Base-by-base conservation (phyloP, 73 alveolate species). In the Stentor coeruleus region DNA sequence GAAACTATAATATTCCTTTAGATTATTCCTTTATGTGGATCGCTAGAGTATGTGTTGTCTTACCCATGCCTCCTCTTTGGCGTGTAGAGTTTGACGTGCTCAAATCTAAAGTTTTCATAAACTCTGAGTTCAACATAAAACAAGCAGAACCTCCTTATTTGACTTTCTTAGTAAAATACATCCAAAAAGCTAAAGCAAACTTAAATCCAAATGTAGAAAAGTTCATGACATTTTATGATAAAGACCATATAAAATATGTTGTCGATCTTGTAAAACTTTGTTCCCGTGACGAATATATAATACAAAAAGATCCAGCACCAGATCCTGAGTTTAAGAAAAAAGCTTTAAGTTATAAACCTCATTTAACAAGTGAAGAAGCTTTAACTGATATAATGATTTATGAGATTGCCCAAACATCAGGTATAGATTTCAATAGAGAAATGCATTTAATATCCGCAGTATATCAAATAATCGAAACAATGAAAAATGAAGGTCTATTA, bases 11-110 rank as follows among this genome's bases (percentile, higher is more conserved):
- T 6, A 37, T 75, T 36, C n/a, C 31, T 0, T 35, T 15, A 20
- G 83, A 75, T 14, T 38, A 14, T 33, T 33, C n/a, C 15, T 75
- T 75, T 20, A 14, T 75, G 6, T 75, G 83, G 58, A 40, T 75
- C 38, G 83, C 72, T 0, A 75, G 83, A 38, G 72, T 38, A 2
- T 75, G 40, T 75, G n/a, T 75, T 20, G 83, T 40, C 2, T 66
- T 75, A 1, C 83, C 83, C 6, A 20, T 75, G 14, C 83, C 83
- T 31, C 83, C 83, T 36, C 2, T 75, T 6, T 75, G 83, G 58
- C 33, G 38, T 37, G 33, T 14, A 15, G 79, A 66, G 37, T 26
- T 66, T 11, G 39, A 66, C 39, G 37, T 26, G 11, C n/a, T 66
- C n/a, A 40, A 40, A 26, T 14, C n/a, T 20, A 66, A 20, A 20